Conservation (phyloP, 2,329 filamentous ascomycete genomes). For the Sporothrix protearum region DNA sequence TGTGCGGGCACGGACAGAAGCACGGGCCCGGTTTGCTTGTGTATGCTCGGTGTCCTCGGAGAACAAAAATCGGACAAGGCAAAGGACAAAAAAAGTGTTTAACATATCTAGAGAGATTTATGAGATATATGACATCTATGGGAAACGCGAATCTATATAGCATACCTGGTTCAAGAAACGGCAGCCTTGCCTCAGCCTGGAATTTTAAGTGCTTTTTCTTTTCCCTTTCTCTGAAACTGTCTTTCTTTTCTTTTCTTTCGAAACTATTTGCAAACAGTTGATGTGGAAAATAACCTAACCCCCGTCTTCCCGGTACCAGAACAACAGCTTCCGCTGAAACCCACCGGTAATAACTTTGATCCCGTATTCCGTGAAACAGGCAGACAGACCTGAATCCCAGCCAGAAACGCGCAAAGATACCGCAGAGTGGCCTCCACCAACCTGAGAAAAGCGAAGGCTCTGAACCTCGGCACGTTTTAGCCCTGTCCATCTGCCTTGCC, state of each 20-base stretch:
- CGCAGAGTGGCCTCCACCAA: not conserved
- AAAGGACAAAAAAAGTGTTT: too few species aligned
- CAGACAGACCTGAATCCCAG: not conserved
- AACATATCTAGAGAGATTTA: too few species aligned
- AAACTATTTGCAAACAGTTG: not conserved
- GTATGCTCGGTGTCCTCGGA: not conserved
- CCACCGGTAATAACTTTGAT: constrained; percentile 1
- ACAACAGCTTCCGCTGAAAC: not conserved
- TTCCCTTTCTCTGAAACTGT: too few species aligned
- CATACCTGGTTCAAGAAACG: not conserved
- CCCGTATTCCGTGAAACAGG: not conserved
- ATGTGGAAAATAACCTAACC: not conserved
- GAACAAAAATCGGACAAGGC: too few species aligned
- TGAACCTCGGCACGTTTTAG: constrained; percentile 11
- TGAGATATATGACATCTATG: not conserved
- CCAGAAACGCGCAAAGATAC: not conserved
- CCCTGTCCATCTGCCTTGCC: not conserved
- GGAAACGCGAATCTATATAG: not conserved
- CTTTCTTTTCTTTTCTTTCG: too few species aligned
- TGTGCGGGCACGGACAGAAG: not conserved
- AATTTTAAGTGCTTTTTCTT: not conserved
- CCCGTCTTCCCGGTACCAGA: not conserved
- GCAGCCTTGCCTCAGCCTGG: not conserved
- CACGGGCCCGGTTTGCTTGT: not conserved
- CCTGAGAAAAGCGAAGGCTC: not conserved